Base-by-base conservation (phyloP, 164 flowering plant genomes). In the Malania oleifera region DNA sequence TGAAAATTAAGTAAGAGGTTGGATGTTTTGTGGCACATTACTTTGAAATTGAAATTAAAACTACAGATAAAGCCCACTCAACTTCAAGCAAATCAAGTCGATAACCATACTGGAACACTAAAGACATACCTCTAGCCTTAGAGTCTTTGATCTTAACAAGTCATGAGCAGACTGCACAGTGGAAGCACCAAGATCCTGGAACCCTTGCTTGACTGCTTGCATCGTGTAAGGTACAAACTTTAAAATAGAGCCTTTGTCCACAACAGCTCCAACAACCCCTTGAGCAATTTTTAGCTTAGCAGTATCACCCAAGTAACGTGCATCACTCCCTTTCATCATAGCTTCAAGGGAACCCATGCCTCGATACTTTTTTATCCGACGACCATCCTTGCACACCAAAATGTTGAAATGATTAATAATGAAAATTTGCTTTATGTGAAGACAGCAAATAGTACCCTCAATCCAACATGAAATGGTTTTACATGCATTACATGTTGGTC, bases 321-420 rank as follows among this genome's bases (percentile, higher is more conserved):
- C 75, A 68, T 89, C 96, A 67, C 98, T 92, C 52, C 96, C 97
- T 65, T 92, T 87, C 4, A 77, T 80, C 98, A 92, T 92, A 43
- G 98, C 98, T 70, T 89, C 98, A 18, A 92, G 81, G 41, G 98
- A 92, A 10, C 98, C 98, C 98, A 92, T 92, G 41, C 98, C 98
- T 62, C 96, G 74, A 57, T 92, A 89, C 57, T 89, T 89, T 59
- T 92, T 92, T 2, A 89, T 64, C 22, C 84, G 75, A 5, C 53
- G 70, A 48, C 85, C 93, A 73, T 76, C 74, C 98, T 89, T 67
- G 56, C 10, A 66, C 34, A 39, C 29, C 22, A 60, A 53, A 65
- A 39, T 31, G 28, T 50, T 24, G 53, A 31, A 17, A 55, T 3
- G 23, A 18, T 17, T 59, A 20, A 26, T 62, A 38, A 29, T 17